These are phyloP conservation scores for Pezicula neosporulosa DNA, from an alignment of 2,329 filamentous ascomycete species.

Conservation along the genomic window DNA sequence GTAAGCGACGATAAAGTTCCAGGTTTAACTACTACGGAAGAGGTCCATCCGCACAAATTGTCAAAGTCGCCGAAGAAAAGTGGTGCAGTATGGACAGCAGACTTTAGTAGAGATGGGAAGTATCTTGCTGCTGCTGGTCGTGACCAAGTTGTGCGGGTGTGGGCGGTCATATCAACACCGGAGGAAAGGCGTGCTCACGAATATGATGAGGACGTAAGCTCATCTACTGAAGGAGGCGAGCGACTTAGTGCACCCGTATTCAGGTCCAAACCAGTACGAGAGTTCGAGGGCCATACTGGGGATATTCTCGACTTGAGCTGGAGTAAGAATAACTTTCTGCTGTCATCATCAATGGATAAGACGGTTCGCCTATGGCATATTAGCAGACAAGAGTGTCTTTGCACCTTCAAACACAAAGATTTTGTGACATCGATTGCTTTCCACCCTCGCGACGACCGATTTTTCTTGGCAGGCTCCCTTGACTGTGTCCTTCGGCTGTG, in stretches of 20 bases:
- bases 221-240: conserved; percentile 45
- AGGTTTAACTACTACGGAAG: conserved; percentile 16
- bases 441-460: conserved; percentile 90
- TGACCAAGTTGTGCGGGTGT: conserved; percentile 81
- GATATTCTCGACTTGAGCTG: conserved; percentile 91
- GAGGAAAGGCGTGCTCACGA: conserved; percentile 77
- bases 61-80: conserved; percentile 24
- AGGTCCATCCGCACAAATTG: conserved; percentile 23
- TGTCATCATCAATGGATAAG: conserved; percentile 98
- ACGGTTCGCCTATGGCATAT: conserved; percentile 94
- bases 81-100: conserved; percentile 84
- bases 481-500: conserved; percentile 86
- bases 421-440: conserved; percentile 95
- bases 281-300: conserved; percentile 79
- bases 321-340: conserved; percentile 98
- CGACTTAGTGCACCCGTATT: conserved; percentile 89
- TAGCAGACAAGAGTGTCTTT: conserved; percentile 79
- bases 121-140: conserved; percentile 92
- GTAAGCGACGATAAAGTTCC: conserved; percentile 26
- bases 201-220: conserved; percentile 57
- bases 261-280: conserved; percentile 68
- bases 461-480: conserved; percentile 91
- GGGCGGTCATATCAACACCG: conserved; percentile 78
- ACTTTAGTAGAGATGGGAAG: conserved; percentile 88
- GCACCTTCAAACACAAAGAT: conserved; percentile 91